Conservation (phyloP, 177 flowering plant genomes). For the Vitis hybrid region DNA sequence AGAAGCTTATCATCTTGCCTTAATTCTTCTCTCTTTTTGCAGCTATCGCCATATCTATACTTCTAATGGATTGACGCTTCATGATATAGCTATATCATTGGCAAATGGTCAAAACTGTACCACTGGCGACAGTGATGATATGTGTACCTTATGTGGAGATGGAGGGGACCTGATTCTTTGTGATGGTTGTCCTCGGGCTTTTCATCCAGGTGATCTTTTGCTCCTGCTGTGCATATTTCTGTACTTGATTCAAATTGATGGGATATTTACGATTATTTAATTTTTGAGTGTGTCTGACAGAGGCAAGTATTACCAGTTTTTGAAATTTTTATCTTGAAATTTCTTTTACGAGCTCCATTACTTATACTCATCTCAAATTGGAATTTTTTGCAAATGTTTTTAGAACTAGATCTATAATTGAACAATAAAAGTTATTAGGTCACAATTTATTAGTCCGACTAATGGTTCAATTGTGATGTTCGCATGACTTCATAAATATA, state of each 20-base stretch:
- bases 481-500: no score
- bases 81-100: slow-evolving; percentile 72
- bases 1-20: not conserved
- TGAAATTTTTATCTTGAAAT: not conserved
- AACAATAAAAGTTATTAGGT: no score
- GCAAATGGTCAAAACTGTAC: slow-evolving; percentile 61
- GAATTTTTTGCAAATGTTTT: no score
- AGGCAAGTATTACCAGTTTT: not conserved
- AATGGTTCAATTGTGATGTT: no score
- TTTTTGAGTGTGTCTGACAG: not conserved
- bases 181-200: slow-evolving; percentile 71
- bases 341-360: not conserved
- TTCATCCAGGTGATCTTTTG: slow-evolving; percentile 55
- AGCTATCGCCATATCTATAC: slow-evolving; percentile 84
- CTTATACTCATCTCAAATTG: not conserved
- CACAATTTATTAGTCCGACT: no score
- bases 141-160: slow-evolving; percentile 85
- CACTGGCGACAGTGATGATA: slow-evolving; percentile 61
- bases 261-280: not conserved
- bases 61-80: slow-evolving; percentile 69
- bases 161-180: slow-evolving; percentile 64
- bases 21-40: slow-evolving; percentile 22
- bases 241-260: not conserved
- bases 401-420: no score
- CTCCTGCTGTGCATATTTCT: not conserved